Evolutionary conservation across 495 filamentous ascomycete genomes (phyloP), one percentile per base, ranked within the genome.

Genomic region (Copromyces sp.): DNA sequence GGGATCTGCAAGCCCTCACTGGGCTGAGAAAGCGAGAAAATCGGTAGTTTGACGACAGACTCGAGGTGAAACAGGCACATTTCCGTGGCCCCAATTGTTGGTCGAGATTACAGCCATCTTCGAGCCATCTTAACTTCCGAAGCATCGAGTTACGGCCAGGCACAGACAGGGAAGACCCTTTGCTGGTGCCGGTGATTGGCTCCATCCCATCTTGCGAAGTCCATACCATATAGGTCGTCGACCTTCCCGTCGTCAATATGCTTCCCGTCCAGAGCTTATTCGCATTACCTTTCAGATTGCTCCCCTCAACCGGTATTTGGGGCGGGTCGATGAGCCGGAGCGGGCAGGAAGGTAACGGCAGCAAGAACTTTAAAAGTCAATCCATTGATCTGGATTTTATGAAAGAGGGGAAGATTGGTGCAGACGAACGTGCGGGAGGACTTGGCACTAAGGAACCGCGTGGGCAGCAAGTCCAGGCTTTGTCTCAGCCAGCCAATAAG

Each of bases 401-500:
- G 53, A 65, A 35, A 35, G 53, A 65, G 29, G 53, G 53, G 53
- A 65, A 65, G 32, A 24, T 0, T 24, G 53, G 29, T 65, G 53
- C 53, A 65, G 53, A 65, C 29, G 53, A 65, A 35, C 53, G 14
- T 37, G 53, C 53, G 53, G 70, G 70, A 41, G 70, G 53, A 68
- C 32, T 59, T 35, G 70, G 70, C 44, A 59, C 42, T 47, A 37
- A 53, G 5, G 42, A 59, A 68, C 32, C 32, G 42, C 41, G 32
- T 32, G 42, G 70, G 70, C 29, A 59, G 37, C 39, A 44, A 70
- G 39, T 59, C 74, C 70, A 72, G 76, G 71, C 74, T 47, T 68
- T 44, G 74, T 12, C 9, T 61, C 68, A 37, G 73, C 72, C 53
- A 72, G 73, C 74, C 44, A 81, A 81, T 81, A 38, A 61, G 72